A percentile compares a stretch with the other conserved stretches of the same genome.
phyloP scores from a whole-genome alignment of 371 early-diverging fungal genomes.

The Zopfochytrium polystomum region DNA sequence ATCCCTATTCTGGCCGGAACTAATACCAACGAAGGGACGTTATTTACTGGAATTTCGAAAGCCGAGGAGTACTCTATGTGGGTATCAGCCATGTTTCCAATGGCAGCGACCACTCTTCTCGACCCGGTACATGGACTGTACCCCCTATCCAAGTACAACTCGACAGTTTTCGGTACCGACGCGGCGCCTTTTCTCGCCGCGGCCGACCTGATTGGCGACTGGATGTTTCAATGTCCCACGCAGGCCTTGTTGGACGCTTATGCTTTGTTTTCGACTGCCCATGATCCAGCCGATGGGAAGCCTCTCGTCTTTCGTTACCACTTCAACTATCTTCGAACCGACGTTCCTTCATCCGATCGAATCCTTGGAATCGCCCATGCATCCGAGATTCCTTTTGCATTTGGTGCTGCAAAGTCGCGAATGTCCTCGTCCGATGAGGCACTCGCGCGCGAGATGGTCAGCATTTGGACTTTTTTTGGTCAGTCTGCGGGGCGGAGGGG shows the following conservation, averaged over 20 bases:
- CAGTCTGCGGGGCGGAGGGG: too few species aligned
- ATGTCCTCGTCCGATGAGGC: background rate
- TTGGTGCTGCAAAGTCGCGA: background rate
- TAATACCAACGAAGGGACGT: background rate
- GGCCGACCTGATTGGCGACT: background rate
- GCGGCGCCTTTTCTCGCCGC: background rate
- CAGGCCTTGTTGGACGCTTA: background rate
- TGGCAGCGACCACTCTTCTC: background rate
- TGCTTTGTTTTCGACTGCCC: background rate
- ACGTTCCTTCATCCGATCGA: background rate
- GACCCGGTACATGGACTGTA: background rate
- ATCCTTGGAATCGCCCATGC: background rate
- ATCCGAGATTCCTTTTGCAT: background rate
- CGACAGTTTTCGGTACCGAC: background rate
- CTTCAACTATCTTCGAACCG: constrained; percentile 6
- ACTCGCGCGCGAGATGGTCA: background rate
- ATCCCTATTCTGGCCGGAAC: background rate
- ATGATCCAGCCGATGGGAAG: background rate
- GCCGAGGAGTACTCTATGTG: background rate
- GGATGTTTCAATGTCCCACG: background rate
- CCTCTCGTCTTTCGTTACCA: background rate
- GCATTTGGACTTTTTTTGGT: background rate
- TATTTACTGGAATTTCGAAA: background rate
- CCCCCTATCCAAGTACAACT: background rate
- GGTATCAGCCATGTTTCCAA: background rate